Percentiles rank a stretch among this genome's conserved stretches.
Conservation (phyloP, 805 yeast species). For the Metschnikowia dekortorum region DNA sequence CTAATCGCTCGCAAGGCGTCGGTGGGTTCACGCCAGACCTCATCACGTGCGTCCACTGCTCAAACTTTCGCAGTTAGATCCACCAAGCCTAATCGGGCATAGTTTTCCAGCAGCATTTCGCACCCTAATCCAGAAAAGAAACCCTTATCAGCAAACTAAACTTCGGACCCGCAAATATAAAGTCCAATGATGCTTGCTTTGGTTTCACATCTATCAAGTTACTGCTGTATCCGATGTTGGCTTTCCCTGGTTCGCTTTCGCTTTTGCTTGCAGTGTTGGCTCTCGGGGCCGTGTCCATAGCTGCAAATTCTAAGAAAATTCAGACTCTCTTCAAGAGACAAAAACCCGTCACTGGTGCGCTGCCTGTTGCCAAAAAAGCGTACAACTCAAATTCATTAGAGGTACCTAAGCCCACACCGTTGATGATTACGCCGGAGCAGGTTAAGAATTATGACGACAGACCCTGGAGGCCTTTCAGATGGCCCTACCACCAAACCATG, state of each 20-base stretch:
- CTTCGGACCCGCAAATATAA: neutral
- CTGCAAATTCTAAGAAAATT: neutral
- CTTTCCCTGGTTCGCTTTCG: neutral
- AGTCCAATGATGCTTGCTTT: neutral
- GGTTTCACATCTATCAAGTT: neutral
- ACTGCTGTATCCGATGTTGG: neutral
- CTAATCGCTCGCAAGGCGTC: too few species aligned
- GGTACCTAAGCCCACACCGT: slow-evolving; percentile 50
- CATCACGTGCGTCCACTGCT: neutral
- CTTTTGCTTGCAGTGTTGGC: slow-evolving; percentile 1
- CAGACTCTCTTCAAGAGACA: neutral
- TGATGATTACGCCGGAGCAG: slow-evolving; percentile 62
- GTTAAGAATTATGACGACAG: slow-evolving; percentile 64
- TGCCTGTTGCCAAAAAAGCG: neutral
- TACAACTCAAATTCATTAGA: slow-evolving; percentile 3
- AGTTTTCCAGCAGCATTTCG: slow-evolving; percentile 4
- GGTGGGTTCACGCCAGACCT: too few species aligned
- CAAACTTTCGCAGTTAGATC: neutral
- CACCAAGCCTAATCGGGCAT: neutral
- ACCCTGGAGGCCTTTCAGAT: slow-evolving; percentile 78
- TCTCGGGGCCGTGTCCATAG: neutral
- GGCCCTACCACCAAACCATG: slow-evolving; percentile 82
- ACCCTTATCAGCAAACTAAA: neutral
- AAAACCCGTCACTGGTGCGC: neutral
- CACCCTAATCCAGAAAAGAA: slow-evolving; percentile 3